Evolutionary conservation across 306 rosid species (phyloP).

Genomic region (Sindora glabra): DNA sequence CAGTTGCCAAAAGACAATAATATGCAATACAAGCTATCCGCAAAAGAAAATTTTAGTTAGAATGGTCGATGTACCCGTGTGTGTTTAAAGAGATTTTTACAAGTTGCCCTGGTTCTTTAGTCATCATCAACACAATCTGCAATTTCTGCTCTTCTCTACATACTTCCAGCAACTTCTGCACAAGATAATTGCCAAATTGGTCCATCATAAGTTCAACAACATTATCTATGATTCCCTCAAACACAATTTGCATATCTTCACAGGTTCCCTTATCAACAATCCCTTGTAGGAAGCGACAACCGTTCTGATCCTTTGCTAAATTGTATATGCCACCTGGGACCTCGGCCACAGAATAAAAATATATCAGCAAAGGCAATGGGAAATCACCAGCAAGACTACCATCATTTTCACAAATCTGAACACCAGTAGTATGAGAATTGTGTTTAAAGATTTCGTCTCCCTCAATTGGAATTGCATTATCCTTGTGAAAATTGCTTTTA

Average conservation of each 20-base stretch:
- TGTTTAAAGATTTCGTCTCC: constrained; percentile 18
- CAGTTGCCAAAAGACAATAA: too few species aligned
- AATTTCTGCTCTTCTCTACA: constrained; percentile 43
- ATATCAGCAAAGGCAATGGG: neutral
- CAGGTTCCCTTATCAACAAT: constrained; percentile 32
- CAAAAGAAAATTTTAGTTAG: too few species aligned
- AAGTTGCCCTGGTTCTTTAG: constrained; percentile 34
- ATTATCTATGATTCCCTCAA: constrained; percentile 35
- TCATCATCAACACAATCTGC: constrained; percentile 28
- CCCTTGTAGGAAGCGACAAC: constrained; percentile 56
- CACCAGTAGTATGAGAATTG: neutral
- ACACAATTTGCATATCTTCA: constrained; percentile 33
- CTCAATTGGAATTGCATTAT: neutral
- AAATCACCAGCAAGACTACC: constrained; percentile 3
- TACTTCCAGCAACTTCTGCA: constrained; percentile 59
- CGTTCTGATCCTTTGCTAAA: constrained; percentile 57
- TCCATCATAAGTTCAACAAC: constrained; percentile 54
- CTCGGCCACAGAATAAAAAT: constrained; percentile 42
- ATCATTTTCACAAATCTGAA: constrained; percentile 15
- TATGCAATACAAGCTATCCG: too few species aligned
- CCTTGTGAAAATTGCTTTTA: constrained; percentile 6
- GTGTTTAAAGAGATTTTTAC: constrained; percentile 43
- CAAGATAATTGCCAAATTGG: constrained; percentile 54
- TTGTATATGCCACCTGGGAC: constrained; percentile 32
- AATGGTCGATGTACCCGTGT: constrained; percentile 65